Percentiles rank a stretch among this genome's conserved stretches.
Evolutionary conservation across 805 yeast genomes (phyloP).

Genomic region (Candida anglica): DNA sequence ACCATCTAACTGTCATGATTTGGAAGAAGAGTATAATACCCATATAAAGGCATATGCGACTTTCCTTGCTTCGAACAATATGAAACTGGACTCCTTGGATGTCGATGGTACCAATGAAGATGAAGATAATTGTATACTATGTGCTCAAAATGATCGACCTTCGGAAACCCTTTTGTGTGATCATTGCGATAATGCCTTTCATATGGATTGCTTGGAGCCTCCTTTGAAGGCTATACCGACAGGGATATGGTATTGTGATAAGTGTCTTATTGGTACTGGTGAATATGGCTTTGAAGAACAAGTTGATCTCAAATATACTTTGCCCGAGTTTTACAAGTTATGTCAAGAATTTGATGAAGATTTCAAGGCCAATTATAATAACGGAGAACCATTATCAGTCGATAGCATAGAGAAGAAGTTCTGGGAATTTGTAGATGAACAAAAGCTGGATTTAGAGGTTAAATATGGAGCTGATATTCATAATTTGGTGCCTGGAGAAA

Average conservation of each 20-base stretch:
- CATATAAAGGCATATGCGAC: conserved; percentile 28
- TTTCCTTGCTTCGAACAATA: conserved; percentile 21
- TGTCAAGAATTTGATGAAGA: conserved; percentile 48
- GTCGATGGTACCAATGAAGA: conserved; percentile 3
- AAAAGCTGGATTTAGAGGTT: conserved; percentile 50
- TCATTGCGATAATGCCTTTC: conserved; percentile 69
- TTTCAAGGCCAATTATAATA: conserved; percentile 31
- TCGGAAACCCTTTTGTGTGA: conserved; percentile 58
- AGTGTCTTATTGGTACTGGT: conserved; percentile 82
- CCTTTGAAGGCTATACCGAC: conserved; percentile 50
- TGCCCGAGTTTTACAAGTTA: conserved; percentile 55
- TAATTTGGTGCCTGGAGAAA: conserved; percentile 57
- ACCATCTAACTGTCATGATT: conserved; percentile 9
- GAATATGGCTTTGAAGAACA: conserved; percentile 82
- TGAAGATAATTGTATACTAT: conserved; percentile 43
- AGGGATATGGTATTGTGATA: conserved; percentile 76
- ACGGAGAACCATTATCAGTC: conserved; percentile 30
- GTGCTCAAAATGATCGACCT: conserved; percentile 44
- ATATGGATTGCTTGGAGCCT: conserved; percentile 62
- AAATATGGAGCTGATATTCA: conserved; percentile 87
- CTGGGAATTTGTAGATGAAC: conserved; percentile 51
- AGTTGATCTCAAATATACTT: conserved; percentile 47
- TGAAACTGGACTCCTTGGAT: conserved; percentile 19
- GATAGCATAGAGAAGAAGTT: conserved; percentile 57
- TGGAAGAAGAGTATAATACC: conserved; percentile 20